These are phyloP conservation scores for Pelargonium hybrid DNA, from an alignment of 441 rosid species.

Conservation along the genomic window DNA sequence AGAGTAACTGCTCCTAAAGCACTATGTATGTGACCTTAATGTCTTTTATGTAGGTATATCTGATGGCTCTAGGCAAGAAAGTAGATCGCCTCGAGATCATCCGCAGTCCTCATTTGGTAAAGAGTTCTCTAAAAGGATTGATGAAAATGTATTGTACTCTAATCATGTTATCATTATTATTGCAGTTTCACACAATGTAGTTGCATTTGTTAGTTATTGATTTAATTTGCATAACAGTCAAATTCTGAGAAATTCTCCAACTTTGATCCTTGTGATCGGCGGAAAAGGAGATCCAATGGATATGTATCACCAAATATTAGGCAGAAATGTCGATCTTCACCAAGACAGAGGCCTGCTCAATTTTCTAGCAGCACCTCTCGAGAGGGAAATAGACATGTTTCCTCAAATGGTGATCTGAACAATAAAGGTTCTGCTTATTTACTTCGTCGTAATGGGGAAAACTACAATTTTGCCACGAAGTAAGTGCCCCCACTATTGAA, in stretches of 20 bases:
- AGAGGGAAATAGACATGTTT: constrained; percentile 18
- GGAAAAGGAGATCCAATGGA: constrained; percentile 23
- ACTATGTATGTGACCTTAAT: constrained; percentile 13
- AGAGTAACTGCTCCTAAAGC: not conserved
- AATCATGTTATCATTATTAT: constrained; percentile 12
- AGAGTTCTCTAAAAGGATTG: constrained; percentile 35
- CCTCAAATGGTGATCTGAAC: constrained; percentile 22
- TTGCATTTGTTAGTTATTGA: constrained; percentile 18
- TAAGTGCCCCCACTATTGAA: not conserved
- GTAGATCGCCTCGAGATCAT: constrained; percentile 26
- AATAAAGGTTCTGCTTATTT: constrained; percentile 23
- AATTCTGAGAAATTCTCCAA: constrained; percentile 33
- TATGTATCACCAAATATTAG: constrained; percentile 23
- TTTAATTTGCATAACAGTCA: constrained; percentile 31
- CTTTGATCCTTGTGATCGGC: constrained; percentile 25
- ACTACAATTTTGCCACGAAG: not conserved
- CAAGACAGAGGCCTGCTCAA: constrained; percentile 24
- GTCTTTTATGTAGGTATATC: constrained; percentile 31
- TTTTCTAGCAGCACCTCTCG: constrained; percentile 19
- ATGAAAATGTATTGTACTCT: constrained; percentile 37
- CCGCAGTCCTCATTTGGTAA: constrained; percentile 39
- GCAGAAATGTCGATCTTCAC: constrained; percentile 24
- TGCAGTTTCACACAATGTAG: constrained; percentile 11
- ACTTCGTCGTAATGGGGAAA: constrained; percentile 18
- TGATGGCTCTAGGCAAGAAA: constrained; percentile 30